Evolutionary conservation across 1,284 basidiomycete species (phyloP), one percentile per base, ranked within the genome.

Genomic region (Ganoderma multipileum): DNA sequence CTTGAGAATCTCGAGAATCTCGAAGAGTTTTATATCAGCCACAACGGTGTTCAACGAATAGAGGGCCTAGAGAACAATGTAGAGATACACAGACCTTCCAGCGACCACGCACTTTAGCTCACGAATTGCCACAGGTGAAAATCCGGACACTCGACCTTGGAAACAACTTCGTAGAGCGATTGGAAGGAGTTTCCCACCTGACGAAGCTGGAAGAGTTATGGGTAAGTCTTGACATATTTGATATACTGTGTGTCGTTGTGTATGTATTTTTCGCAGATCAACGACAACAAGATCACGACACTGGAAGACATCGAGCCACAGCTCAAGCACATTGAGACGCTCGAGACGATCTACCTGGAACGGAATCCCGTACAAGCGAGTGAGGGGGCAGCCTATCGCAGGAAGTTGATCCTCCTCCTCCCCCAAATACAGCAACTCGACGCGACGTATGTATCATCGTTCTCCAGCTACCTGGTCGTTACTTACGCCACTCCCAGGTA

Each of bases 381-480:
- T 23, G 95, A 98, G 76, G 92, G 89, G 73, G 82, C 88, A 1
- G 88, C 86, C 23, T 99, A 99, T 79, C 85, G 96, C 72, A 85
- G 97, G 65, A 99, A 98, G 83, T 85, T 99, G 69, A 96, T 94
- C 77, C 82, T 99, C 54, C 89, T 91, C 4, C 82, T 98, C 23
- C 96, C 97, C 0, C 95, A 98, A 77, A 81, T 99, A 67, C 89
- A 89, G 76, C 98, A 99, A 82, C 92, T 99, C 67, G 97, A 99
- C 81, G 97, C 97, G 38, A 97, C 95, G 91, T 97, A 76, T 75
- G 94, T 87, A 38, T 9, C 2, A 5, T 33, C 39, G 2, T 26
- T 30, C 14, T 23, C 30, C 9, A 16, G 0, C 14, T 3, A 30
- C 39, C 4, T 26, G 28, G 26, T 12, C 0, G 23, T 5, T 14